Evolutionary conservation across 2,329 filamentous ascomycete genomes (phyloP), one percentile per base, ranked within the genome.

Genomic region (Cercospora sp.): DNA sequence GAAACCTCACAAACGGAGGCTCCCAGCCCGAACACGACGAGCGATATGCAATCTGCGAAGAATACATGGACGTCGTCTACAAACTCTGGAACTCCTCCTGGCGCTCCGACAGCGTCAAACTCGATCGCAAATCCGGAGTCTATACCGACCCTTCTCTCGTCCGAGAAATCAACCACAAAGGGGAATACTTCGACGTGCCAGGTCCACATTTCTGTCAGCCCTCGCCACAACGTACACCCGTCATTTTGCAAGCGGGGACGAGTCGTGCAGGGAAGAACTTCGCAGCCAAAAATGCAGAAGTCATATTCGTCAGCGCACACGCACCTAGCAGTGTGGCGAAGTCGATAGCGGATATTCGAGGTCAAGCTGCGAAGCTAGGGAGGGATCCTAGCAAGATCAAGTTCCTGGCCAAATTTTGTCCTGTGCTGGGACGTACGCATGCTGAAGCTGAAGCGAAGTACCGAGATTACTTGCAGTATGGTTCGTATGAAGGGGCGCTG

Each of bases 191-290:
- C 79, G 82, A 78, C 0, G 87, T 91, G 0, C 87, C 88, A 0
- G 89, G 89, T 0, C 88, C 88, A 26, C 88, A 91, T 70, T 84
- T 91, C 71, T 88, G 86, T 66, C 85, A 90, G 62, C 89, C 89
- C 0, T 85, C 85, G 60, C 89, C 89, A 0, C 90, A 92, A 73
- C 81, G 90, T 3, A 91, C 89, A 1, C 90, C 90, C 0, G 81
- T 92, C 1, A 84, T 92, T 4, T 82, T 92, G 3, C 90, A 92
- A 77, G 90, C 90, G 0, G 90, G 90, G 0, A 90, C 89, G 0
- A 90, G 87, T 0, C 86, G 84, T 61, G 84, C 88, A 0, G 90
- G 89, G 1, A 90, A 89, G 76, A 78, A 80, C 0, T 92, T 92
- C 72, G 89, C 89, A 0, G 88, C 89, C 0, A 86, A 89, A 71